phyloP scores from a whole-genome alignment of 495 filamentous ascomycete species.

The Penicillium mononematosum region DNA sequence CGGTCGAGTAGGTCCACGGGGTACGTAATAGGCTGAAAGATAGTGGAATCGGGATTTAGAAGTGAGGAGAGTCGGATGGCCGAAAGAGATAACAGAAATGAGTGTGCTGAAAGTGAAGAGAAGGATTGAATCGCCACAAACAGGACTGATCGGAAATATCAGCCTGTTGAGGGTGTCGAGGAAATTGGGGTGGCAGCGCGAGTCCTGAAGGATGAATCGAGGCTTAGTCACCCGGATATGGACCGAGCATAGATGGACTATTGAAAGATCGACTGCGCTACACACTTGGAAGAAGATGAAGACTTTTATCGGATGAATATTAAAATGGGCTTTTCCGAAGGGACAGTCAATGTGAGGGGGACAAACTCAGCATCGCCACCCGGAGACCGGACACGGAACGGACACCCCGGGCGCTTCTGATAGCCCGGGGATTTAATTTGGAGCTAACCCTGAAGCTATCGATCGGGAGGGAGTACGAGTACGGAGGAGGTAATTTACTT shows the following conservation, averaged over 20 bases:
- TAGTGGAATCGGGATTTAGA: not conserved
- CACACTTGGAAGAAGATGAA: not conserved
- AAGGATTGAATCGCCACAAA: constrained; percentile 8
- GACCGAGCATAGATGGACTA: not conserved
- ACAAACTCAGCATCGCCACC: constrained; percentile 7
- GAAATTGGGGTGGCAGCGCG: constrained; percentile 6
- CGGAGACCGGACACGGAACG: constrained; percentile 10
- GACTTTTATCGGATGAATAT: not conserved
- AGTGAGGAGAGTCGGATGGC: not conserved
- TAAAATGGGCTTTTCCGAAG: not conserved
- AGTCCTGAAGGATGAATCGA: not conserved
- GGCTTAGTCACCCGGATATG: constrained; percentile 11
- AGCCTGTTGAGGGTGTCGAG: constrained; percentile 5
- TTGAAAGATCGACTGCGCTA: constrained; percentile 10
- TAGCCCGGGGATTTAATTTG: constrained; percentile 2
- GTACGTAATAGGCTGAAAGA: constrained; percentile 8
- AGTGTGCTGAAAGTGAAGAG: not conserved
- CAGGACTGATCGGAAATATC: constrained; percentile 13
- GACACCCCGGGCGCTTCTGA: constrained; percentile 7
- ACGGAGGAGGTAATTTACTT: not conserved
- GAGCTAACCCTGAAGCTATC: constrained; percentile 14
- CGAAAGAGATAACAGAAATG: constrained; percentile 1
- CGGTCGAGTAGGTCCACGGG: constrained; percentile 8
- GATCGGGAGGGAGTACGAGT: not conserved
- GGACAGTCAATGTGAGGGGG: not conserved